Percentiles rank a stretch among this genome's conserved stretches.
These are phyloP conservation scores for Ceriops tagal DNA, from an alignment of 345 rosid genomes.

Conservation along the genomic window DNA sequence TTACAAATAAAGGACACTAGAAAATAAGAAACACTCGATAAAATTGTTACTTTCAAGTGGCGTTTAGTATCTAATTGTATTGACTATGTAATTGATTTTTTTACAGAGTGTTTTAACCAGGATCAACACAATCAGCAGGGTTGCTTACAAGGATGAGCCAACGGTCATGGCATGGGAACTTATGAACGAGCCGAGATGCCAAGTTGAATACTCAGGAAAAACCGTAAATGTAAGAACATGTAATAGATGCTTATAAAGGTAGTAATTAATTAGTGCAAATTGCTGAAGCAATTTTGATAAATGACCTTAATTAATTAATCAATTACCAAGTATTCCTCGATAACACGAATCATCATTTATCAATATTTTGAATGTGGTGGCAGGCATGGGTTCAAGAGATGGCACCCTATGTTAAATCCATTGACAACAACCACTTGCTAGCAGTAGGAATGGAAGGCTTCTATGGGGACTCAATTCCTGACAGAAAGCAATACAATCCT, in stretches of 20 bases:
- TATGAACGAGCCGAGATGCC: conserved; percentile 46
- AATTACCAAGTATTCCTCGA: no score
- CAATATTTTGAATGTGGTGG: no score
- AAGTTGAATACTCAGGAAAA: conserved; percentile 32
- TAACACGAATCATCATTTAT: no score
- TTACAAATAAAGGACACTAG: no score
- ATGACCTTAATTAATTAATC: no score
- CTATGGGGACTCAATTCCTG: conserved; percentile 38
- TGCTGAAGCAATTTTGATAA: background rate
- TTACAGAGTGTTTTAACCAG: conserved; percentile 36
- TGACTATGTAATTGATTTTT: no score
- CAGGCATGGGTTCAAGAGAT: conserved; percentile 46
- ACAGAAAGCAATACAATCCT: conserved; percentile 39
- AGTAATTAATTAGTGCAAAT: no score
- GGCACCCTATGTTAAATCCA: conserved; percentile 43
- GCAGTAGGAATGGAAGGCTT: conserved; percentile 45
- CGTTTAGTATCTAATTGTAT: no score
- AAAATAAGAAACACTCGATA: no score
- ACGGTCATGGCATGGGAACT: conserved; percentile 54
- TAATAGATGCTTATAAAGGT: background rate
- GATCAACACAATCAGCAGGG: conserved; percentile 29
- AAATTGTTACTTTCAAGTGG: no score
- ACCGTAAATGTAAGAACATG: conserved; percentile 27
- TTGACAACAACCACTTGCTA: conserved; percentile 41
- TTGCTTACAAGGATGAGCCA: conserved; percentile 41